These are phyloP conservation scores for Cryptococcus sp. DNA, from an alignment of 1,284 basidiomycete species.

Conservation along the genomic window DNA sequence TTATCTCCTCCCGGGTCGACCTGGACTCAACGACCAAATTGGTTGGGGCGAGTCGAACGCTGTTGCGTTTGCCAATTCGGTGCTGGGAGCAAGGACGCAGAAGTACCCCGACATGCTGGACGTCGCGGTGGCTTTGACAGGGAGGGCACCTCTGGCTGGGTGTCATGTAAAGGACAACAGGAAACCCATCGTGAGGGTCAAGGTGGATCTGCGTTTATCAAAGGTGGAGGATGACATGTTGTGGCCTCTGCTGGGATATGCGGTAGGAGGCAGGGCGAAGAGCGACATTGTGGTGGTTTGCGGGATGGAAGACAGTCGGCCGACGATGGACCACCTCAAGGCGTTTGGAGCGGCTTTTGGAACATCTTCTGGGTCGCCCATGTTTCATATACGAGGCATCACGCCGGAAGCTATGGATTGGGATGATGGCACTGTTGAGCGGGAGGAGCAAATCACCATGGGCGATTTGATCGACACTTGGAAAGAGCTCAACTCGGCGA, in stretches of 20 bases:
- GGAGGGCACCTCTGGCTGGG: neutral
- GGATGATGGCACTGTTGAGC: neutral
- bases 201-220: neutral
- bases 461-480: neutral
- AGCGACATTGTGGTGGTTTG: neutral
- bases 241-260: neutral
- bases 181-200: neutral
- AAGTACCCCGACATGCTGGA: slow-evolving; percentile 3
- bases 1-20: neutral
- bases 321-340: neutral
- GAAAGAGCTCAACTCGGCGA: slow-evolving; percentile 1
- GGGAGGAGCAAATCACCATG: neutral
- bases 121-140: neutral
- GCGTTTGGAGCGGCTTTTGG: neutral
- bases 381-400: slow-evolving; percentile 1
- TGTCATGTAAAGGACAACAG: neutral
- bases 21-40: neutral
- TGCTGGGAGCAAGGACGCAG: neutral
- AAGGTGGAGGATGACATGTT: neutral
- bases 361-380: neutral
- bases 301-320: neutral
- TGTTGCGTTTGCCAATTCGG: neutral
- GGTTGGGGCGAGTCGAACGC: slow-evolving; percentile 1
- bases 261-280: neutral
- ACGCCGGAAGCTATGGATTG: neutral